Evolutionary conservation across 2,329 filamentous ascomycete species (phyloP).

Genomic region (Hypoxylon rubiginosum): DNA sequence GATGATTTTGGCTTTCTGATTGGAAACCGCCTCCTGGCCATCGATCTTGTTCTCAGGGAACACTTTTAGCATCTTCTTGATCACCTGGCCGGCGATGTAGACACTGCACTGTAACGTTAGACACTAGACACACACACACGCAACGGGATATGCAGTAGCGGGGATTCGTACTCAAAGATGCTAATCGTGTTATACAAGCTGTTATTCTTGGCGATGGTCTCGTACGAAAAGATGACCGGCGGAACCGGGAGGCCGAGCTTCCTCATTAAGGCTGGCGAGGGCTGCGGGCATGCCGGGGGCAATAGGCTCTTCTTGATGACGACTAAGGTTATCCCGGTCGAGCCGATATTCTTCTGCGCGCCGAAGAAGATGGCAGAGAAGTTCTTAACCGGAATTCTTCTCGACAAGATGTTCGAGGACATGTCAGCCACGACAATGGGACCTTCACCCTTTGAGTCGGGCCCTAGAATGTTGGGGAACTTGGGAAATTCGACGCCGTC

Average conservation of each 20-base stretch:
- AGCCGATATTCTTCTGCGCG: constrained; percentile 94
- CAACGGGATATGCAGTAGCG: not conserved
- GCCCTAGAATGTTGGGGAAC: constrained; percentile 74
- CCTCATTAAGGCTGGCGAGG: constrained; percentile 77
- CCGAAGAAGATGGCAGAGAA: constrained; percentile 91
- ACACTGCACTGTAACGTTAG: constrained; percentile 65
- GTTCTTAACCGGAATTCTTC: constrained; percentile 81
- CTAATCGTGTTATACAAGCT: constrained; percentile 96
- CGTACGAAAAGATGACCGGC: constrained; percentile 85
- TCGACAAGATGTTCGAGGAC: constrained; percentile 92
- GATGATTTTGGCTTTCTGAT: constrained; percentile 81
- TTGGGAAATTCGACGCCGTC: constrained; percentile 90
- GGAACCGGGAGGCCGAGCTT: constrained; percentile 81
- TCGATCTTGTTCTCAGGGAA: constrained; percentile 75
- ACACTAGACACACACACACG: not conserved
- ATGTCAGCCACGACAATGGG: constrained; percentile 91
- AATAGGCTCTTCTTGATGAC: constrained; percentile 87
- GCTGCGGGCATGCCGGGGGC: constrained; percentile 74
- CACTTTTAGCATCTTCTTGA: constrained; percentile 77
- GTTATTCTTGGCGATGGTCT: constrained; percentile 90
- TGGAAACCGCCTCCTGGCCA: constrained; percentile 80
- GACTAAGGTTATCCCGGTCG: constrained; percentile 86
- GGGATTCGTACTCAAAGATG: constrained; percentile 79
- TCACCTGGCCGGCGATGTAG: constrained; percentile 89
- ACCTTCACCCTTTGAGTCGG: constrained; percentile 70